Base-by-base conservation (phyloP, 768 basidiomycete genomes). In the Leucocoprinus leucothites region DNA sequence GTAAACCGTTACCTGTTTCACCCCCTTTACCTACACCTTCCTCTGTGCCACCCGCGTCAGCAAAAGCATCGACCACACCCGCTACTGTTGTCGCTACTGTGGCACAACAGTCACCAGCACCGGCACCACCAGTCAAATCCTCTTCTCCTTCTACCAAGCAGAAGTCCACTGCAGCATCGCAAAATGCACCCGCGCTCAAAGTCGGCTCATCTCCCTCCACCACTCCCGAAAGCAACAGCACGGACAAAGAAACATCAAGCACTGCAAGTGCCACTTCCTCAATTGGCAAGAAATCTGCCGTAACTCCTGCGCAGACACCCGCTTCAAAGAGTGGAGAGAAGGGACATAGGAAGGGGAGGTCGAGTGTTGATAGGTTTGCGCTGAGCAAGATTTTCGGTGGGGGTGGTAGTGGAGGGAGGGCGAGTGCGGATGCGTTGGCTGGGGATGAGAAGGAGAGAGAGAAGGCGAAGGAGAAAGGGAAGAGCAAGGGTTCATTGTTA, bases 281-380 rank as follows among this genome's bases (percentile, higher is more conserved):
- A 0, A 69, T 69, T 5, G 69, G 69, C 16, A 60, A 43, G 35
- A 68, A 65, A 13, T 34, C n/a, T n/a, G n/a, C 31, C 6, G 13
- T 34, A 6, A 34, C 31, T 34, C 31, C 5, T 34, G 31, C 5
- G 13, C 31, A 34, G 31, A 6, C 31, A 13, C 31, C 31, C 5
- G 31, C 31, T 5, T 34, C 31, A 34, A 5, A 5, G 13, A 6
- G 6, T 6, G 6, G 13, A 13, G 5, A 5, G 53, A 75, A 79
- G 53, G 79, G 85, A 21, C 83, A 86, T 60, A 76, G 78, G 56
- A 84, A 84, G 60, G 88, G 87, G 8, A 72, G 89, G 57, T 71
- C 72, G 13, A 90, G 89, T 3, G 71, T 91, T 60, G 91, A 92
- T 74, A 87, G 86, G 67, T 82, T 92, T 61, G 87, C 86, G 9